Evolutionary conservation across 2,329 filamentous ascomycete species (phyloP), one percentile per base, ranked within the genome.

Genomic region (Myriosclerotinia curreyana): DNA sequence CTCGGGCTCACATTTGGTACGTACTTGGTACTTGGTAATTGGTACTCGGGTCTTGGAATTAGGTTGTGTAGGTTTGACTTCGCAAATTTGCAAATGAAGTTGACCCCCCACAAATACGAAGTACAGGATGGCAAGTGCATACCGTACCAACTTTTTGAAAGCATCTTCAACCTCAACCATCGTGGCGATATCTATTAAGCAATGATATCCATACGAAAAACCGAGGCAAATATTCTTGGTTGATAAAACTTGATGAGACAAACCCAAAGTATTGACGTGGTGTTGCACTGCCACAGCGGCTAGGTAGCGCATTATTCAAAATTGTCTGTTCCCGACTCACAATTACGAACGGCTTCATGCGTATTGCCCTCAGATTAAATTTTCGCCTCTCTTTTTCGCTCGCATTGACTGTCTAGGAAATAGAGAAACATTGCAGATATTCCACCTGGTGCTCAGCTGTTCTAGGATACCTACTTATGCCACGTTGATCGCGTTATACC

Each of bases 231-330:
- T 34, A 31, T 44, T 44, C 17, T n/a, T 56, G 25, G 8, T 28
- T 7, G 11, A 11, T 28, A 9, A n/a, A 36, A 40, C 1, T 52
- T 52, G 20, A 34, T 36, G 9, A 54, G 38, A 44, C 17, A 31
- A n/a, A 9, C 22, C 53, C 22, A 22, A 34, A 22, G 20, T 25
- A 46, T 58, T 58, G 55, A 58, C 55, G 55, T 58, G 54, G 53
- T 54, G 60, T 54, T 62, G 60, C 59, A 63, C 61, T 59, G 61
- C 61, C 61, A 63, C 61, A 50, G 54, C 53, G 53, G 52, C 42
- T 58, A n/a, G n/a, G 44, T 48, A 36, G 25, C 25, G 61, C 61
- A 63, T 59, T 53, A 53, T 34, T 44, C 61, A 63, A 63, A 42
- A 34, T 50, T 58, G 53, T 44, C 25, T 63, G 44, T 51, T 59